A percentile compares a stretch with the other conserved stretches of the same genome.
phyloP scores from a whole-genome alignment of 768 basidiomycete species.

The Leccinum broughii region DNA sequence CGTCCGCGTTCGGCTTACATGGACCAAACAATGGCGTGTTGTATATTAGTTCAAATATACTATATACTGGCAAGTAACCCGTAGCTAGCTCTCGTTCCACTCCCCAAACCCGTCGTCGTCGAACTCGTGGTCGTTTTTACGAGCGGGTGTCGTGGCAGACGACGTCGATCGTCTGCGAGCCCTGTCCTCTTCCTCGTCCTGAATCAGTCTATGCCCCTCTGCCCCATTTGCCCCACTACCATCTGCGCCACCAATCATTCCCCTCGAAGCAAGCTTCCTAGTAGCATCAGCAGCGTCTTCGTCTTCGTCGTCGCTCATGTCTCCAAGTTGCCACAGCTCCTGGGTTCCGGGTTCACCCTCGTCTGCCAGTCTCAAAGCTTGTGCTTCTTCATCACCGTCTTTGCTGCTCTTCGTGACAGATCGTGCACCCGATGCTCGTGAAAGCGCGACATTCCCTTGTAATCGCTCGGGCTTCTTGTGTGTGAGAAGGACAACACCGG shows the following conservation, averaged over 20 bases:
- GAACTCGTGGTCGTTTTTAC: slow-evolving; percentile 15
- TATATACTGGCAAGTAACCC: not conserved
- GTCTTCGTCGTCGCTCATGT: slow-evolving; percentile 68
- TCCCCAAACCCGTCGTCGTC: slow-evolving; percentile 37
- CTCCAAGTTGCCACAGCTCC: slow-evolving; percentile 71
- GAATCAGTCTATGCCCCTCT: slow-evolving; percentile 46
- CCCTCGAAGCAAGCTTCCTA: slow-evolving; percentile 23
- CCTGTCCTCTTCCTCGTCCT: slow-evolving; percentile 35
- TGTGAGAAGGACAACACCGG: slow-evolving; percentile 90
- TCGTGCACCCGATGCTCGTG: slow-evolving; percentile 26
- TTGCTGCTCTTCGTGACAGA: slow-evolving; percentile 21
- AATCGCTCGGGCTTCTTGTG: slow-evolving; percentile 81
- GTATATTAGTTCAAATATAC: not conserved
- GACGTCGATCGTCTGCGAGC: slow-evolving; percentile 36
- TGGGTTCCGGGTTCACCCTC: slow-evolving; percentile 38
- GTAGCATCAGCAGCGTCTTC: slow-evolving; percentile 41
- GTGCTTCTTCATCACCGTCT: slow-evolving; percentile 30
- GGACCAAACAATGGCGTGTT: not conserved
- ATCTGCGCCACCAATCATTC: slow-evolving; percentile 16
- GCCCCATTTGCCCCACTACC: slow-evolving; percentile 9
- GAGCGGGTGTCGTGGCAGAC: slow-evolving; percentile 38
- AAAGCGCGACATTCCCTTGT: slow-evolving; percentile 29
- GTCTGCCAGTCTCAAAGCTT: slow-evolving; percentile 35
- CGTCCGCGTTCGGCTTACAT: not conserved
- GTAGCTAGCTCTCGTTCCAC: slow-evolving; percentile 24